These are phyloP conservation scores for Leccinum variicolor DNA, from an alignment of 768 basidiomycete species.

Conservation along the genomic window DNA sequence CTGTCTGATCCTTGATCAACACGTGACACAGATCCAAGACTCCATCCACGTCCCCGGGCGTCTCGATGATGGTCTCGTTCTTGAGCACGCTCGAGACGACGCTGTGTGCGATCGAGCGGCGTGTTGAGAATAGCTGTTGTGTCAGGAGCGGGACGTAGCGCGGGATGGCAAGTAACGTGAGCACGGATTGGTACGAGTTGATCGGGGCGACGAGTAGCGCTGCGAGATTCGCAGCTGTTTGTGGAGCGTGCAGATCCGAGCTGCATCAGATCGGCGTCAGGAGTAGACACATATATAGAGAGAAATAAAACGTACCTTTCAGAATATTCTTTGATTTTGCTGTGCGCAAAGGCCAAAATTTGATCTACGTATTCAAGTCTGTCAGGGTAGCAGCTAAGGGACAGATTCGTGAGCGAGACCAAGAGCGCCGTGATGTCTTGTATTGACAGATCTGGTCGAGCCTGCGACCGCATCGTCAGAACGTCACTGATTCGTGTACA, in stretches of 20 bases:
- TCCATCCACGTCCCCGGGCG: constrained; percentile 91
- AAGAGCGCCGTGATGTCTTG: constrained; percentile 96
- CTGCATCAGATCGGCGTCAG: constrained; percentile 34
- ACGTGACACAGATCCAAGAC: constrained; percentile 91
- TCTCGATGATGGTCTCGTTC: constrained; percentile 94
- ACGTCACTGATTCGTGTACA: background rate
- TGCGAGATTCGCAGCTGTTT: constrained; percentile 88
- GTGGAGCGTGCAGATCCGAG: constrained; percentile 82
- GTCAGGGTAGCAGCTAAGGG: constrained; percentile 96
- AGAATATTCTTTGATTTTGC: constrained; percentile 77
- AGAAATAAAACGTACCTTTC: constrained; percentile 54
- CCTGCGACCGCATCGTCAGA: constrained; percentile 44
- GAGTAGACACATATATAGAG: constrained; percentile 33
- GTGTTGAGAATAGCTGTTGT: constrained; percentile 85
- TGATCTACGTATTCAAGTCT: constrained; percentile 97
- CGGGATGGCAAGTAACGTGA: constrained; percentile 95
- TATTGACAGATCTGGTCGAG: constrained; percentile 94
- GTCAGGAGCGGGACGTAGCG: constrained; percentile 81
- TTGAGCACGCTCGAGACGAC: constrained; percentile 93
- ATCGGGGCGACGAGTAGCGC: constrained; percentile 91
- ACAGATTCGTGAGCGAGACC: constrained; percentile 86
- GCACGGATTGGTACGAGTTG: constrained; percentile 92
- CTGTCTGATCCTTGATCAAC: constrained; percentile 82
- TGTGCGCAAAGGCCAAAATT: constrained; percentile 81
- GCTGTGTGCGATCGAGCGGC: constrained; percentile 91